Evolutionary conservation across 2,329 filamentous ascomycete species (phyloP).

Genomic region (Parascedosporium putredinis): DNA sequence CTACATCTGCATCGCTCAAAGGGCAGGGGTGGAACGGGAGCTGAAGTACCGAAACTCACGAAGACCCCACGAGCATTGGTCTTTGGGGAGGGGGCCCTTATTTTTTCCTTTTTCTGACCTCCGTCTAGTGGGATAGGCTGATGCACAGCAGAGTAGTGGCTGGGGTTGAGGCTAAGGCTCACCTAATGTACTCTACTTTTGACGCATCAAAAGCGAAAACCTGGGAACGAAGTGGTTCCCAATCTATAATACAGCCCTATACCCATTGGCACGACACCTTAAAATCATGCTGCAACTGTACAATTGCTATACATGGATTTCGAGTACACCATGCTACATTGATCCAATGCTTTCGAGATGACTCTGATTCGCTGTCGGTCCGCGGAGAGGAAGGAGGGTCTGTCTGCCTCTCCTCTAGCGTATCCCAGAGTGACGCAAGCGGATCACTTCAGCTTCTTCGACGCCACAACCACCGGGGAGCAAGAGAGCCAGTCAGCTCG

Average conservation of each 20-base stretch:
- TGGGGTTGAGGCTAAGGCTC: background rate
- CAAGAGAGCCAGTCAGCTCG: no score
- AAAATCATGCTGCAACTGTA: conserved; percentile 1
- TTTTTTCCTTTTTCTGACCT: conserved; percentile 2
- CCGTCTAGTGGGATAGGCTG: background rate
- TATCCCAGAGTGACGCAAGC: no score
- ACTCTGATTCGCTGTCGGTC: background rate
- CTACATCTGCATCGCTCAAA: conserved; percentile 2
- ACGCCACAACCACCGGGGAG: no score
- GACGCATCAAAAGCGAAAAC: background rate
- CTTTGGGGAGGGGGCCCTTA: no score
- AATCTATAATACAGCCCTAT: conserved; percentile 8
- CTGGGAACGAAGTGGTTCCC: conserved; percentile 3
- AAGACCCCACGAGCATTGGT: conserved; percentile 4
- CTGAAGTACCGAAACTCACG: conserved; percentile 7
- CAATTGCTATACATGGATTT: conserved; percentile 1
- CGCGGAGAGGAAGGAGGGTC: background rate
- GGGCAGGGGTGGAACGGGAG: conserved; percentile 6
- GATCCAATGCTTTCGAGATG: background rate
- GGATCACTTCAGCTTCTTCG: no score
- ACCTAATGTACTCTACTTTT: conserved; percentile 1
- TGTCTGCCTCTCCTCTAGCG: no score
- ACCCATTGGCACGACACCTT: conserved; percentile 1
- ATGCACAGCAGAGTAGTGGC: background rate
- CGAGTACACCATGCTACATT: conserved; percentile 4